Conservation (phyloP, 2,329 filamentous ascomycete species). For the Clonostachys rosea region DNA sequence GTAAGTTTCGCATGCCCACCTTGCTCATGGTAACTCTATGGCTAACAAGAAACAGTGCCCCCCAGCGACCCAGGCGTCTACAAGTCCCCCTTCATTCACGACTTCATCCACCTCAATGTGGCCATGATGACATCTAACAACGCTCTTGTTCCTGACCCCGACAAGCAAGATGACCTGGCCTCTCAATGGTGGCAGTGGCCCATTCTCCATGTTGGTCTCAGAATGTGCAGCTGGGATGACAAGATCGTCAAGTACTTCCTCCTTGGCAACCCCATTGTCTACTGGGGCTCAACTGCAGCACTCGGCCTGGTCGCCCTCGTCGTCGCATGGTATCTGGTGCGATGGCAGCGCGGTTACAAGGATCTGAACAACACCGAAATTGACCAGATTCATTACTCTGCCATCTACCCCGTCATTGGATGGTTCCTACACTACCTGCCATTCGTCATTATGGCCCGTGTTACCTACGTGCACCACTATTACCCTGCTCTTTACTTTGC, state of each 20-base stretch:
- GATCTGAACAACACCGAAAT: conserved; percentile 78
- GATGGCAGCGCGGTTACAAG: conserved; percentile 92
- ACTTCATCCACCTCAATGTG: conserved; percentile 97
- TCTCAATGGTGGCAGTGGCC: conserved; percentile 99
- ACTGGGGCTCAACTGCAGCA: conserved; percentile 86
- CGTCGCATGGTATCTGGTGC: conserved; percentile 78
- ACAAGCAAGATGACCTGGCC: conserved; percentile 97
- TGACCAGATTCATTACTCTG: conserved; percentile 92
- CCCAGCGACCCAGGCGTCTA: conserved; percentile 85
- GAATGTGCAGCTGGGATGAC: conserved; percentile 99
- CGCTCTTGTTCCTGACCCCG: conserved; percentile 91
- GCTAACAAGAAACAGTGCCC: conserved; percentile 59
- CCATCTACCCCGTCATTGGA: conserved; percentile 83
- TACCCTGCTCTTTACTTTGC: conserved; percentile 98
- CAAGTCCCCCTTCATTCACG: conserved; percentile 94
- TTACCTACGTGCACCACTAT: conserved; percentile 99
- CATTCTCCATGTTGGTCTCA: conserved; percentile 86
- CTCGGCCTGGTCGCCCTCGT: conserved; percentile 70
- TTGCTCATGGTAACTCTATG: neutral
- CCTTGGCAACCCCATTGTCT: conserved; percentile 91
- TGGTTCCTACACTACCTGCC: conserved; percentile 97
- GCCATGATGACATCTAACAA: conserved; percentile 99
- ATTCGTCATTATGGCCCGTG: conserved; percentile 95
- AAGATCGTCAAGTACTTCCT: conserved; percentile 97
- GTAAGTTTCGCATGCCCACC: conserved; percentile 47